Evolutionary conservation across 495 filamentous ascomycete genomes (phyloP).

Genomic region (Bacidia rubella): DNA sequence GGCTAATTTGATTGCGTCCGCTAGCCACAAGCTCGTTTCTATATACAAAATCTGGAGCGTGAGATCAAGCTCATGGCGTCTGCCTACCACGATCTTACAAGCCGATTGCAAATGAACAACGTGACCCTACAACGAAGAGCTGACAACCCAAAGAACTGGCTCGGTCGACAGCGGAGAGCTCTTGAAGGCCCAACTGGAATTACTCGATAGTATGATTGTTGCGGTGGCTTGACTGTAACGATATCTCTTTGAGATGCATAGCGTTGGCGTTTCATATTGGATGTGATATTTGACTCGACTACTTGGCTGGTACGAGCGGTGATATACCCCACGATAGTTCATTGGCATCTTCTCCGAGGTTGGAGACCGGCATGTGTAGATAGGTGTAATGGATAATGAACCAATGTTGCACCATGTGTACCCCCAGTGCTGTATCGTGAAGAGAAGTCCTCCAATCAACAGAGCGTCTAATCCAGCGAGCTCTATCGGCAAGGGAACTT

Average conservation of each 20-base stretch:
- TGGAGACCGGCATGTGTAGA: too few relatives aligned
- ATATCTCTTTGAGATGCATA: not conserved
- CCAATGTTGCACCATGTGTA: too few relatives aligned
- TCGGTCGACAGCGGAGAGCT: conserved; percentile 73
- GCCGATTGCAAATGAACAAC: conserved; percentile 75
- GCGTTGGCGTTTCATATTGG: not conserved
- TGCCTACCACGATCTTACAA: conserved; percentile 84
- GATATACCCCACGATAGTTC: too few relatives aligned
- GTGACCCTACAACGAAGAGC: conserved; percentile 60
- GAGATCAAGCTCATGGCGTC: conserved; percentile 77
- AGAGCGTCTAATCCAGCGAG: too few relatives aligned
- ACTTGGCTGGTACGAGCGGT: too few relatives aligned
- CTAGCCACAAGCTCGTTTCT: conserved; percentile 42
- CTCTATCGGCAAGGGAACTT: too few relatives aligned
- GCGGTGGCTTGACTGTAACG: not conserved
- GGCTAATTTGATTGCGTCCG: not conserved
- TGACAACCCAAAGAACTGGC: conserved; percentile 75
- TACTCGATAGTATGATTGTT: conserved; percentile 2
- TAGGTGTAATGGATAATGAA: too few relatives aligned
- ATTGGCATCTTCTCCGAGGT: too few relatives aligned
- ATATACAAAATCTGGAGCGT: conserved; percentile 57
- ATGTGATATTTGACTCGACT: too few relatives aligned
- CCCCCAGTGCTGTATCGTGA: too few relatives aligned
- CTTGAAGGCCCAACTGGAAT: conserved; percentile 35
- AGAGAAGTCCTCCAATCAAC: too few relatives aligned